A percentile compares a stretch with the other conserved stretches of the same genome.
These are phyloP conservation scores for Pseudozyma sp. DNA, from an alignment of 1,284 basidiomycete species.

Conservation along the genomic window DNA sequence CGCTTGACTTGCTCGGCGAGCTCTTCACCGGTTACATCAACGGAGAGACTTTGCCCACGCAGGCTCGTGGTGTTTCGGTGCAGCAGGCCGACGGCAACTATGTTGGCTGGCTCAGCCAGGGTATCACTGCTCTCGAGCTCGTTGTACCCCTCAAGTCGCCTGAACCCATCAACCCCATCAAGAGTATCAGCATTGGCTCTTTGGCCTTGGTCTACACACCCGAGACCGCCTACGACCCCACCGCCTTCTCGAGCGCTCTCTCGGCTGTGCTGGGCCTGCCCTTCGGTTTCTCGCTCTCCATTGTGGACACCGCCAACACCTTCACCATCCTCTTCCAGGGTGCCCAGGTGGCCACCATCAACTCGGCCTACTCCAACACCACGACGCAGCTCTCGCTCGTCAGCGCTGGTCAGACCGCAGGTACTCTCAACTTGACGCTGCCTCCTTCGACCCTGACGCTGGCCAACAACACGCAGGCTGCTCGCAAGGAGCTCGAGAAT, in stretches of 20 bases:
- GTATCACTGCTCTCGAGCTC: constrained; percentile 75
- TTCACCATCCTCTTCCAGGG: constrained; percentile 75
- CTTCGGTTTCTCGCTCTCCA: constrained; percentile 80
- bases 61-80: constrained; percentile 75
- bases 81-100: constrained; percentile 74
- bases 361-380: constrained; percentile 40
- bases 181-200: constrained; percentile 76
- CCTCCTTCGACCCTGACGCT: constrained; percentile 74
- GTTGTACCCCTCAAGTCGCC: constrained; percentile 76
- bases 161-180: constrained; percentile 77
- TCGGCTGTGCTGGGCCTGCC: constrained; percentile 77
- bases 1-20: constrained; percentile 74
- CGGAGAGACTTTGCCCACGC: constrained; percentile 74
- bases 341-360: constrained; percentile 74
- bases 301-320: constrained; percentile 76
- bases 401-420: constrained; percentile 74
- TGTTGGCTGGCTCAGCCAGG: constrained; percentile 78
- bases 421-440: constrained; percentile 78
- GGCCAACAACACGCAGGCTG: constrained; percentile 73
- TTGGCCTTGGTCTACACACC: constrained; percentile 76
- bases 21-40: constrained; percentile 83
- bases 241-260: constrained; percentile 75
- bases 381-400: constrained; percentile 50
- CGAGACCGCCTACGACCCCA: constrained; percentile 75
- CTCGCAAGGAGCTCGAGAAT: constrained; percentile 60